Evolutionary conservation across 164 flowering plant genomes (phyloP), one percentile per base, ranked within the genome.

Genomic region (Umbellularia californica): DNA sequence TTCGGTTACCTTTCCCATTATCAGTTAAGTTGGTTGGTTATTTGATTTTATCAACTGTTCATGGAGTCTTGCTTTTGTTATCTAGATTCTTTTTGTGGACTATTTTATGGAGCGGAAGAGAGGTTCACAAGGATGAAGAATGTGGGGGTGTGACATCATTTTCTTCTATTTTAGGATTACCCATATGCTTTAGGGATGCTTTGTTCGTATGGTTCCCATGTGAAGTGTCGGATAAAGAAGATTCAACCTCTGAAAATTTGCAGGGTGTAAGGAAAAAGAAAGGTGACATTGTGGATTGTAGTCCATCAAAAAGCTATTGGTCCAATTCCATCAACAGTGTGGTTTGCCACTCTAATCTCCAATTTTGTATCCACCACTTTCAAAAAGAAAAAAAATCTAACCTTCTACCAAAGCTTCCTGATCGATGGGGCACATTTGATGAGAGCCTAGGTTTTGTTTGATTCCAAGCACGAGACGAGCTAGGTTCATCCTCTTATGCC

Each of bases 101-200:
- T 55, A 55, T 14, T 55, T 55, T 55, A 55, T 55, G 27, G 15
- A 50, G 52, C 2, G 58, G 58, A 15, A 41, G 19, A 17, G 50
- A 64, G 70, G 62, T 22, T 64, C 30, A 22, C 65, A 60, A 65
- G 22, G 24, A 17, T 62, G 76, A 67, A 52, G 70, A 28, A 11
- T 15, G 50, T 66, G 76, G 33, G 33, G 69, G 19, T 67, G 55
- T 67, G 70, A 66, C 76, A 74, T 67, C 70, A 51, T 55, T 5
- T 74, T 27, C 20, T 28, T 20, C 1, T 2, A 41, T 4, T 52
- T 52, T 74, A 9, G 19, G 50, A 41, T 13, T 20, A 5, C 25
- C 28, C 23, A 51, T 66, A 28, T 19, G 70, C 70, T 74, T 73
- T 74, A 5, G n/a, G 64, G 64, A 47, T 23, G 25, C 14, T 70